Evolutionary conservation across 2,329 filamentous ascomycete genomes (phyloP).

Genomic region (Beauveria scarabaeidicola): DNA sequence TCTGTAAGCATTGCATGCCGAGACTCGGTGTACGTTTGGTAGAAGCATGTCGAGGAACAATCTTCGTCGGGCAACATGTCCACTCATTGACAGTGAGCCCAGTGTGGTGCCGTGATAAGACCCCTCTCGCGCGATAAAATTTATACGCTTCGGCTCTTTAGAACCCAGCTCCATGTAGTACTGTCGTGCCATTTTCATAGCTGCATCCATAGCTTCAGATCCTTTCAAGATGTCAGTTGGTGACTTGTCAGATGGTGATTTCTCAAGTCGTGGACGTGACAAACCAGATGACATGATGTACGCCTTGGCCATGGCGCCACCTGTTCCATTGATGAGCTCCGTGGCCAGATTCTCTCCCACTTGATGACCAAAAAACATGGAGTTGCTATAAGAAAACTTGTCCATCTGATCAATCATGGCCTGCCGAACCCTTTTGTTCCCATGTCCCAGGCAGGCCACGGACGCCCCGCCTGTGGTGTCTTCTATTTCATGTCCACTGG

Average conservation of each 20-base stretch:
- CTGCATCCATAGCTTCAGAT: conserved; percentile 40
- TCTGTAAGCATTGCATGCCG: conserved; percentile 57
- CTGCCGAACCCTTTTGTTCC: conserved; percentile 23
- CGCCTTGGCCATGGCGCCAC: conserved; percentile 25
- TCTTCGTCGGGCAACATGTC: conserved; percentile 49
- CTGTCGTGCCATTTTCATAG: conserved; percentile 37
- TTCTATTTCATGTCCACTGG: not conserved
- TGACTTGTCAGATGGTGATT: not conserved
- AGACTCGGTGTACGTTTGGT: conserved; percentile 48
- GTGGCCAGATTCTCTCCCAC: conserved; percentile 16
- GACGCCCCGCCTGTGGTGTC: conserved; percentile 6
- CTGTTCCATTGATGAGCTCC: conserved; percentile 23
- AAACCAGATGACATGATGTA: conserved; percentile 28
- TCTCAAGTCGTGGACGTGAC: not conserved
- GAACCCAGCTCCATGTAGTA: conserved; percentile 32
- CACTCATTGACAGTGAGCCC: conserved; percentile 54
- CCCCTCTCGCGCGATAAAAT: conserved; percentile 58
- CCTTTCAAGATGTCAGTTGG: conserved; percentile 26
- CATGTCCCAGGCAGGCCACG: conserved; percentile 7
- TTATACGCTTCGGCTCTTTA: conserved; percentile 45
- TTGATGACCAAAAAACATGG: conserved; percentile 17
- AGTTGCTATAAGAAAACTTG: conserved; percentile 12
- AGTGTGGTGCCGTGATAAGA: conserved; percentile 69
- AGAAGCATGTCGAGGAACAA: conserved; percentile 55
- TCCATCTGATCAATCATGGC: conserved; percentile 24